Base-by-base conservation (phyloP, 495 filamentous ascomycete species). In the Aspergillus indologenus region DNA sequence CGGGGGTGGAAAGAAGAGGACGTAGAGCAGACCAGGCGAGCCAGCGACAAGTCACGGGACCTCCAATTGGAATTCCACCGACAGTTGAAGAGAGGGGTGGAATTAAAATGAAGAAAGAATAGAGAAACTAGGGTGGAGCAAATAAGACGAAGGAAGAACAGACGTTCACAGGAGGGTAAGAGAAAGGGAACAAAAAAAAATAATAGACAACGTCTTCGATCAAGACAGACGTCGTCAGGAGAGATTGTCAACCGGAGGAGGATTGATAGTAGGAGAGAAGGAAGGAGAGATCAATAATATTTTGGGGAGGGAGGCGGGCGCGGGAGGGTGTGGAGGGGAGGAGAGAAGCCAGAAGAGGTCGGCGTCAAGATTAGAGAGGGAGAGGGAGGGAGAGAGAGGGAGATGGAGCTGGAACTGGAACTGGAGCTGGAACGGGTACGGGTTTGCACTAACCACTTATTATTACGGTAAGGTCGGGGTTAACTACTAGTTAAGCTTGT, bases 31-130 rank as follows among this genome's bases (percentile, higher is more conserved):
- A 57, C 26, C 50, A 43, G 40, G 60, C 50, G 50, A 53, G 54
- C 44, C 53, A 57, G 58, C 56, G 49, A 60, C 31, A 57, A 60
- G 65, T 61, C 63, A 61, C 63, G 63, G 56, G 63, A 65, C 59
- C 59, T 54, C 26, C 12, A 58, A 50, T 46, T 23, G 47, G 55
- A 58, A 18, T 47, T 24, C 48, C 50, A 34, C 47, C 34, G 34
- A 40, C 34, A 40, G 34, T 40, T 40, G 7, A 4, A 9, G 34
- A 40, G 34, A 40, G 34, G 34, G 34, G 12, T 40, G 34, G 34
- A 14, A 40, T 40, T 40, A 40, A 53, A 31, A 57, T 29, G 26
- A 29, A 23, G 54, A 54, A 59, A 49, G 57, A 31, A 18, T 53
- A 20, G 45, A 57, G 21, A 23, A n/a, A n/a, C n/a, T 49, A 42